Evolutionary conservation across 148 eudicot species (phyloP), one percentile per base, ranked within the genome.

Genomic region (Camellia japonica): DNA sequence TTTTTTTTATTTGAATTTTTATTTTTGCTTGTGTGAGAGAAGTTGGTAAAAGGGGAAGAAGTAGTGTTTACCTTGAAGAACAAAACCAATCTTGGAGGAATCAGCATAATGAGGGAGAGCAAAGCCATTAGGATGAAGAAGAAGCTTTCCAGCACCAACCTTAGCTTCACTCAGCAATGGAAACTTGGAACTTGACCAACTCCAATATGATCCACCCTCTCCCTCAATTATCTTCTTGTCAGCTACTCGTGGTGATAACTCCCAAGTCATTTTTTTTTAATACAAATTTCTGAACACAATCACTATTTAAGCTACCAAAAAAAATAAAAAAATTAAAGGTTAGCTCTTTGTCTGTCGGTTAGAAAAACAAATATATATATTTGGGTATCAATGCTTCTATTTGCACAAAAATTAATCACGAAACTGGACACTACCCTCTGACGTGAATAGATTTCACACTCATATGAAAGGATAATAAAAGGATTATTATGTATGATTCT

Each of bases 51-150:
- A 12, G 51, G 10, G 43, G 11, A 12, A 5, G 19, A 14, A 46
- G 41, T 7, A 51, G 46, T 30, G 60, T 12, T 15, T 82, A 87
- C 91, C 91, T 88, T 88, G 79, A 68, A 84, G 12, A 44, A 90
- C 88, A 60, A 42, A 85, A 3, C 81, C 91, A 44, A 90, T 85
- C 83, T 90, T 90, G 30, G 38, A 11, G 62, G 84, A 82, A 74
- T 90, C 91, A 2, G 84, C 75, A 73, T 84, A 87, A 72, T 90
- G 93, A 64, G 93, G 91, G 12, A 85, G 42, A 71, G 88, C 90
- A 73, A 88, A 88, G 63, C 91, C 90, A 5, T 74, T 76, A 44
- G 87, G 93, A 11, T 78, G 87, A 72, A 90, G 62, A 13, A 74
- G 19, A 4, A 90, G 71, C 23, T 14, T 44, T 5, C 90, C 86